These are phyloP conservation scores for Bolboschoenoplectus hybrid DNA, from an alignment of 202 grass and related monocot genomes.

Conservation along the genomic window DNA sequence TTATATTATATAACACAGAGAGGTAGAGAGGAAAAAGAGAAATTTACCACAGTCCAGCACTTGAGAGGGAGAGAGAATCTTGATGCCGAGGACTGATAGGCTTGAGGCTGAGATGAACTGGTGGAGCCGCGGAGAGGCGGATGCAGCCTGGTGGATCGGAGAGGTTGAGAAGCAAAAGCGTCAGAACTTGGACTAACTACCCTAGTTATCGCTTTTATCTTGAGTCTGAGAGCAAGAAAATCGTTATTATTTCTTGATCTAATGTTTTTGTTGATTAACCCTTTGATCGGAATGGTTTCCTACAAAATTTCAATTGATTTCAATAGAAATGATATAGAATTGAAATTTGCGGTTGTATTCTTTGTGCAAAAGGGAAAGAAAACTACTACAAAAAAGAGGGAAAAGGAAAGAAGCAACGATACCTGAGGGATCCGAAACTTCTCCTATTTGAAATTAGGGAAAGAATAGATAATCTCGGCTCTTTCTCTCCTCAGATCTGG, in stretches of 20 bases:
- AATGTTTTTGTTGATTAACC: background rate
- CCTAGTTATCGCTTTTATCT: background rate
- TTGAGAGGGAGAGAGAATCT: background rate
- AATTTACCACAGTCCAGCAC: background rate
- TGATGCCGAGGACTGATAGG: too few relatives aligned
- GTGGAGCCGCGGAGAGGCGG: too few relatives aligned
- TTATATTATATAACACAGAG: too few relatives aligned
- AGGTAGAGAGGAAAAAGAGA: too few relatives aligned
- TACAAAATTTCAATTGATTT: too few relatives aligned
- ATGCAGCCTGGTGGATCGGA: background rate
- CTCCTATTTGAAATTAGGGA: background rate
- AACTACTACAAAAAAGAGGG: background rate
- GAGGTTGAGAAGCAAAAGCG: background rate
- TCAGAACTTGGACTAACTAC: background rate
- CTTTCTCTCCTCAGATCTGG: slow-evolving; percentile 1
- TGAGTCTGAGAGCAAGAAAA: too few relatives aligned
- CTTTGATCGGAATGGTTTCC: too few relatives aligned
- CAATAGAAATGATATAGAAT: too few relatives aligned
- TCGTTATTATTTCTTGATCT: background rate
- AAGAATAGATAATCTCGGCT: background rate
- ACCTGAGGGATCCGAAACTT: background rate
- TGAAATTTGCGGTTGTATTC: too few relatives aligned
- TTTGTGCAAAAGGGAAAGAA: too few relatives aligned
- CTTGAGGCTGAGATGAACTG: too few relatives aligned
- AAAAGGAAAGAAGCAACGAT: slow-evolving; percentile 20